A percentile compares a stretch with the other conserved stretches of the same genome.
These are phyloP conservation scores for Paraleonurus japonicus DNA, from an alignment of 257 asterid genomes.

Conservation along the genomic window DNA sequence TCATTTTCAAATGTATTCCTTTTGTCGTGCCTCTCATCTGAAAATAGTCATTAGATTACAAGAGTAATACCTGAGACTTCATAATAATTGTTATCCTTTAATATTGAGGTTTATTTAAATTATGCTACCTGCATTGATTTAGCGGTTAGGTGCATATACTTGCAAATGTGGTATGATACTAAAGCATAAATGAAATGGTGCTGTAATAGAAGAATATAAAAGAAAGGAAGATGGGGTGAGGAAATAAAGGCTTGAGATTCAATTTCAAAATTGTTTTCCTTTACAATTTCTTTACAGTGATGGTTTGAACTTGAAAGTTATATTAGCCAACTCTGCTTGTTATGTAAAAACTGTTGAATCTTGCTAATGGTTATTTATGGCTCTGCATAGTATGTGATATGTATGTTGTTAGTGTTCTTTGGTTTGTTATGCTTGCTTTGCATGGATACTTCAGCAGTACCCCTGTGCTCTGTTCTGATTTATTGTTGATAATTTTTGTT, in stretches of 20 bases:
- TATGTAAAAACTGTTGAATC: background rate
- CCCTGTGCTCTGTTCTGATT: background rate
- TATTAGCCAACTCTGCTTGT: background rate
- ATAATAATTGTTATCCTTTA: background rate
- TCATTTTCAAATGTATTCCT: background rate
- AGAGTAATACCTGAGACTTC: background rate
- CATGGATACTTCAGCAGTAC: background rate
- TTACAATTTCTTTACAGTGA: background rate
- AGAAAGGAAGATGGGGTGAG: background rate
- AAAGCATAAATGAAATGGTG: background rate
- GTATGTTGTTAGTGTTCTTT: background rate
- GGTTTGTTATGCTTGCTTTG: background rate
- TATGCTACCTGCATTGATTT: background rate
- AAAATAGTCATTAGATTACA: background rate
- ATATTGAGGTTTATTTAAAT: background rate
- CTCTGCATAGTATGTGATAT: background rate
- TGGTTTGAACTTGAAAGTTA: background rate
- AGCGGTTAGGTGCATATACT: background rate
- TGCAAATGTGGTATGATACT: background rate
- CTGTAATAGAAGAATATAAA: background rate
- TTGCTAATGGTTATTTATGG: background rate
- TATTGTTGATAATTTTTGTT: background rate
- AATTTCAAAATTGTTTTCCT: background rate
- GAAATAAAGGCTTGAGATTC: background rate
- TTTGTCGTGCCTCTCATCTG: constrained; percentile 4